Percentiles rank a stretch among this genome's conserved stretches.
Evolutionary conservation across 1,139 yeast genomes (phyloP).

Genomic region (Trichomonascaceae sp.): DNA sequence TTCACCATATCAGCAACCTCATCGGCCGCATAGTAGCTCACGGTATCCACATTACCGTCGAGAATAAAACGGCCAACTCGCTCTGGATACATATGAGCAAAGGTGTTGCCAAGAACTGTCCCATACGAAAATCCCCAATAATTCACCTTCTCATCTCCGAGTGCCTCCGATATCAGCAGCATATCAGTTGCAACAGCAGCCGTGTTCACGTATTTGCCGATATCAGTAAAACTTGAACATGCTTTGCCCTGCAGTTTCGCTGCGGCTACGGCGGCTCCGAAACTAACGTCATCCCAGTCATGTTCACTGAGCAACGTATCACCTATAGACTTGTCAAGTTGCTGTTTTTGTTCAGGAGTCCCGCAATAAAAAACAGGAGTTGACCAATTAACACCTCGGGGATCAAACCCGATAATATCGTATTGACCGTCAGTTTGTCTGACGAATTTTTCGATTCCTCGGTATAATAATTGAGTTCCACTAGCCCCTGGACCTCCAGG

Average conservation of each 20-base stretch:
- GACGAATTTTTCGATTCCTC: slow-evolving; percentile 9
- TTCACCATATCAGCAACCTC: slow-evolving; percentile 13
- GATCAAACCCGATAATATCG: slow-evolving; percentile 18
- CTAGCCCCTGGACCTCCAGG: slow-evolving; percentile 20
- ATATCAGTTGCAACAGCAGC: slow-evolving; percentile 18
- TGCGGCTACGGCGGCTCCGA: background rate
- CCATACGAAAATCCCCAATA: slow-evolving; percentile 19
- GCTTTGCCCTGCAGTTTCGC: background rate
- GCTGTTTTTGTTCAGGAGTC: background rate
- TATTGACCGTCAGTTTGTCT: slow-evolving; percentile 14
- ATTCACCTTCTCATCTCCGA: slow-evolving; percentile 17
- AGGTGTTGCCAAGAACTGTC: slow-evolving; percentile 17
- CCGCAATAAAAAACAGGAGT: background rate
- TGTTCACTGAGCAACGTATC: background rate
- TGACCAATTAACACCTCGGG: slow-evolving; percentile 5
- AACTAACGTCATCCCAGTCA: background rate
- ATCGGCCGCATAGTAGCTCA: slow-evolving; percentile 15
- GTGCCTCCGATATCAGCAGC: slow-evolving; percentile 14
- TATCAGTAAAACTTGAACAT: background rate
- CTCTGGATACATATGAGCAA: slow-evolving; percentile 18
- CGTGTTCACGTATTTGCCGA: slow-evolving; percentile 12
- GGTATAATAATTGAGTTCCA: slow-evolving; percentile 13
- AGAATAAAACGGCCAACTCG: slow-evolving; percentile 16
- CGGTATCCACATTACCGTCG: slow-evolving; percentile 17
- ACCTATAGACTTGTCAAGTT: background rate